phyloP scores from a whole-genome alignment of 768 basidiomycete species.

The Mycena maculata region DNA sequence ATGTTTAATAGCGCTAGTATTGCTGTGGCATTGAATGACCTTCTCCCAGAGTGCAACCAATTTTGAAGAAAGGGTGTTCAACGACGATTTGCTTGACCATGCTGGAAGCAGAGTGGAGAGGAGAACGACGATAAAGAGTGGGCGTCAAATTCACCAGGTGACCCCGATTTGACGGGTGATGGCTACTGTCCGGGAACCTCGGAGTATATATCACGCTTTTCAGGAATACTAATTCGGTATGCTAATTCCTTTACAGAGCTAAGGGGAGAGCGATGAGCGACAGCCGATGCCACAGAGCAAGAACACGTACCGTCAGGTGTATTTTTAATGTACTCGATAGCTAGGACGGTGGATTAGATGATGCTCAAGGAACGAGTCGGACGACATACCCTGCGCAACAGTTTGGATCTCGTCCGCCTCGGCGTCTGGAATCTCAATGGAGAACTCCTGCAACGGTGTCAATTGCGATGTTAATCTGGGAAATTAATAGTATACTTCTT shows the following conservation, averaged over 20 bases:
- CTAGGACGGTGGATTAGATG: slow-evolving; percentile 28
- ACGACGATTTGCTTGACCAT: slow-evolving; percentile 52
- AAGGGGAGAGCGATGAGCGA: slow-evolving; percentile 25
- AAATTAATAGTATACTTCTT: slow-evolving; percentile 68
- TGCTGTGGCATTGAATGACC: slow-evolving; percentile 49
- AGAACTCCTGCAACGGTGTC: slow-evolving; percentile 78
- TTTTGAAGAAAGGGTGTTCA: slow-evolving; percentile 59
- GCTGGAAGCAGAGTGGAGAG: slow-evolving; percentile 8
- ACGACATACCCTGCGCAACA: slow-evolving; percentile 83
- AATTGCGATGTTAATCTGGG: slow-evolving; percentile 15
- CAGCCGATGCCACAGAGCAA: slow-evolving; percentile 31
- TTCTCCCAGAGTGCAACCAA: slow-evolving; percentile 72
- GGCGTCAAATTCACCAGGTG: slow-evolving; percentile 25
- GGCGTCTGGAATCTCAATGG: slow-evolving; percentile 96
- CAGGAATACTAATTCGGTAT: slow-evolving; percentile 52
- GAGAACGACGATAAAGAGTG: slow-evolving; percentile 23
- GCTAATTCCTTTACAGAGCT: slow-evolving; percentile 61
- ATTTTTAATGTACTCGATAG: slow-evolving; percentile 35
- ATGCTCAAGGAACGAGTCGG: slow-evolving; percentile 19
- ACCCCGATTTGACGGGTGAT: slow-evolving; percentile 25
- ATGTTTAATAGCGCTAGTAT: slow-evolving; percentile 36
- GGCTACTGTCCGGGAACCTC: too few relatives aligned
- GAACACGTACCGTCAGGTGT: slow-evolving; percentile 32
- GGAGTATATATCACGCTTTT: too few relatives aligned
- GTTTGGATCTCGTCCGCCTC: slow-evolving; percentile 96